Base-by-base conservation (phyloP, 2,329 filamentous ascomycete species). In the Colletotrichum salicis region DNA sequence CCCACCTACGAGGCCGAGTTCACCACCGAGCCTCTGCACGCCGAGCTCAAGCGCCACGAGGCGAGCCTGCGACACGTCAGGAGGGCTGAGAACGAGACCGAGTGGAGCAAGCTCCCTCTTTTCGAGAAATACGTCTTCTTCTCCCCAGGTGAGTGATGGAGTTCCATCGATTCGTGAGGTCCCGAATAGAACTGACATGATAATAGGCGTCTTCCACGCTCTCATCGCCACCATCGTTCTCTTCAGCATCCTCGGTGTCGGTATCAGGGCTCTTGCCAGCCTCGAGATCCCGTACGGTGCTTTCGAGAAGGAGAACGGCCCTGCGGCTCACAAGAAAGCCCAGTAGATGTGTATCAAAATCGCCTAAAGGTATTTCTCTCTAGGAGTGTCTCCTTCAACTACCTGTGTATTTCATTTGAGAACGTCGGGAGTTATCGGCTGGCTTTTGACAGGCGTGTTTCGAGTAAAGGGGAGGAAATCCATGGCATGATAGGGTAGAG, bases 51-150 rank as follows among this genome's bases (percentile, higher is more conserved):
- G 88, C 89, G 94, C 75, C 82, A 84, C 65, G 72, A 83, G 8
- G 77, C 81, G 24, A 75, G 76, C 27, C 69, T 74, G n/a, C 35
- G 55, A n/a, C 65, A 73, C n/a, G 60, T 74, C 27, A 74, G 74
- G 74, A 83, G 81, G 67, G 82, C 82, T 22, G 78, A 79, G 19
- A 86, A 88, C 71, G 77, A 74, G 64, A 84, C 80, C 7, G 80
- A 77, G 7, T 76, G 78, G 64, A 77, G 86, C 69, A 86, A 82
- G 45, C 80, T 86, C 35, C 86, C 90, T 4, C 82, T 97, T 55
- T 98, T 99, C 77, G 93, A 97, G 83, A 95, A 93, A 81, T 99
- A 99, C 82, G 93, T 97, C 80, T 98, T 95, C 84, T 93, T 99
- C 76, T 96, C 92, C 12, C 94, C 95, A 78, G 94, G 94, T 96